Base-by-base conservation (phyloP, 2,329 filamentous ascomycete genomes). In the Hypoxylon sp. region DNA sequence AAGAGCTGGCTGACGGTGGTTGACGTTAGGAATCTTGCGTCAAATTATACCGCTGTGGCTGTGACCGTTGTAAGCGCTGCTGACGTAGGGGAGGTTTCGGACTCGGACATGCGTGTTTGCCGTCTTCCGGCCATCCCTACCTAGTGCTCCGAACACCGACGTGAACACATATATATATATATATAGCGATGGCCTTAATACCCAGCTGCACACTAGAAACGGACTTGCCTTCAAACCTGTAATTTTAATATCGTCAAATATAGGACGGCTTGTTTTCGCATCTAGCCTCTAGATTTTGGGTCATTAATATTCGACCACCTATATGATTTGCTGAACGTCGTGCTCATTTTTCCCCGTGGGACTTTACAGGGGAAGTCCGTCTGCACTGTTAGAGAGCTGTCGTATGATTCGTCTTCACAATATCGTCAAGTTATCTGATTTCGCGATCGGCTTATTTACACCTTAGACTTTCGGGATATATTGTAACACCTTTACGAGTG, bases 51-150 rank as follows among this genome's bases (percentile, higher is more conserved):
- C 15, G n/a, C 13, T 39, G 37, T n/a, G n/a, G n/a, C n/a, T n/a
- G n/a, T n/a, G 6, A 42, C 37, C 37, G 37, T 29, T 48, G 13
- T 17, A 29, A 7, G 17, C 6, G n/a, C n/a, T 53, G 17, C 27
- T 37, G 31, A 53, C 50, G 31, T 53, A 37, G 27, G 8, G 47
- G 8, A 31, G 37, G 29, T 37, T 39, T 63, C 60, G 59, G 59
- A 53, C 55, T 67, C 65, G 65, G 65, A 67, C 65, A 64, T 51
- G 55, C 31, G 50, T 48, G 44, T 27, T 50, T 29, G 44, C 59
- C 64, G 64, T 52, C 24, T 32, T 32, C 65, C 59, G 32, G 59
- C 37, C 3, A 48, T 50, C 24, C 48, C 17, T 47, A 48, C 6
- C 11, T 6, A 29, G 27, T 58, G 27, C 19, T 52, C 55, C 60